Conservation (phyloP, 2,329 filamentous ascomycete species). For the Aspergillus tubingensis region DNA sequence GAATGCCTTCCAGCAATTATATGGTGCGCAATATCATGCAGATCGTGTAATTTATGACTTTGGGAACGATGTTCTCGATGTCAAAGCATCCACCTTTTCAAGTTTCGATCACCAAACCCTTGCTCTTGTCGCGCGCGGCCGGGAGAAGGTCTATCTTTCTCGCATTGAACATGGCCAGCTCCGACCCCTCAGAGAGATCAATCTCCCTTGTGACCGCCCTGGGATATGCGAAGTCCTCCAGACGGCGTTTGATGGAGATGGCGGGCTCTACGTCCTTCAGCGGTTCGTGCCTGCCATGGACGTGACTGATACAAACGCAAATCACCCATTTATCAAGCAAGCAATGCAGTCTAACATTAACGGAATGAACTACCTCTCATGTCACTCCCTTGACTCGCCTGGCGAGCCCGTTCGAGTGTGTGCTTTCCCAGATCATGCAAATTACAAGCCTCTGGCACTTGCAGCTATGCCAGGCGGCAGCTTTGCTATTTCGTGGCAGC, state of each 20-base stretch:
- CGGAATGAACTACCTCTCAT: slow-evolving; percentile 31
- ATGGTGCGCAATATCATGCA: slow-evolving; percentile 38
- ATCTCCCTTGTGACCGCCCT: slow-evolving; percentile 25
- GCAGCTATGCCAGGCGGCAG: slow-evolving; percentile 23
- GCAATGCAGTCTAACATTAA: slow-evolving; percentile 27
- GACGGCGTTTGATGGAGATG: slow-evolving; percentile 26
- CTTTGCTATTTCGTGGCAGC: slow-evolving; percentile 44
- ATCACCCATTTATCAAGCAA: slow-evolving; percentile 38
- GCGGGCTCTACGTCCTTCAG: slow-evolving; percentile 36
- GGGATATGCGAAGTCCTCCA: slow-evolving; percentile 37
- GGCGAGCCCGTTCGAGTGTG: slow-evolving; percentile 25
- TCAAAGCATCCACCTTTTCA: slow-evolving; percentile 36
- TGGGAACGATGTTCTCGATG: slow-evolving; percentile 30
- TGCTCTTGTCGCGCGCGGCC: slow-evolving; percentile 34
- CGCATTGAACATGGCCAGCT: slow-evolving; percentile 22
- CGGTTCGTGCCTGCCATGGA: slow-evolving; percentile 31
- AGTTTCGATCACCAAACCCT: slow-evolving; percentile 20
- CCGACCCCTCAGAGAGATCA: slow-evolving; percentile 18
- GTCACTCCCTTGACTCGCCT: slow-evolving; percentile 25
- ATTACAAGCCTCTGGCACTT: slow-evolving; percentile 35
- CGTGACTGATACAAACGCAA: slow-evolving; percentile 19
- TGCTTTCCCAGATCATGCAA: slow-evolving; percentile 30
- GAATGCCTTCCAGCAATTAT: slow-evolving; percentile 35
- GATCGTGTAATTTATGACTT: slow-evolving; percentile 33
- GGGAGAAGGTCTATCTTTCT: slow-evolving; percentile 33